Conservation (phyloP, 2,329 filamentous ascomycete species). For the Paracoccidioides lutzii region DNA sequence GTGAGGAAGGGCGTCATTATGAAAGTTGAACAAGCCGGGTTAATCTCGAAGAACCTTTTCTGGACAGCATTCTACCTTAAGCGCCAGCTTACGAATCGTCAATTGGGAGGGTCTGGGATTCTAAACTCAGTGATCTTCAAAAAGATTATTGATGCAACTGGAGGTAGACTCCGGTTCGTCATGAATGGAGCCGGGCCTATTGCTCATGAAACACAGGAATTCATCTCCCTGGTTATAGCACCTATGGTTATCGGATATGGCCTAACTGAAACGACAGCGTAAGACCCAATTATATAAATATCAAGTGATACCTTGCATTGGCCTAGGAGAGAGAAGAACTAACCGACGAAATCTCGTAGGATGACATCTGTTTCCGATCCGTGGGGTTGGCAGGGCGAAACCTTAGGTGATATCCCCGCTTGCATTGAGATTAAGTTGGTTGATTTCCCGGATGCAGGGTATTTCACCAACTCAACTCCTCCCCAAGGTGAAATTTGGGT, state of each 20-base stretch:
- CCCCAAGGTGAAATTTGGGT: constrained; percentile 92
- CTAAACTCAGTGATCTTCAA: constrained; percentile 82
- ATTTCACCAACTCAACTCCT: constrained; percentile 58
- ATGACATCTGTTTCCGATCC: constrained; percentile 50
- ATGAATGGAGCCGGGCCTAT: constrained; percentile 92
- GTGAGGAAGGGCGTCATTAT: constrained; percentile 83
- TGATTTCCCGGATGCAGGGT: constrained; percentile 78
- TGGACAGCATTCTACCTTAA: constrained; percentile 52
- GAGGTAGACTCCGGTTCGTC: constrained; percentile 73
- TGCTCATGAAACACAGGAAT: constrained; percentile 71
- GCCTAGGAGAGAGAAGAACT: background rate
- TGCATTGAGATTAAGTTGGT: constrained; percentile 84
- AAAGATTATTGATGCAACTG: constrained; percentile 79
- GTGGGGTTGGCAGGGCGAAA: constrained; percentile 63
- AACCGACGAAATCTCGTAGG: background rate
- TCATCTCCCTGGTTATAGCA: constrained; percentile 80
- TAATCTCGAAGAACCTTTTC: constrained; percentile 64
- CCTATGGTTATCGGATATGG: constrained; percentile 94
- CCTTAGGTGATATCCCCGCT: constrained; percentile 66
- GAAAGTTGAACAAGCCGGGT: constrained; percentile 59
- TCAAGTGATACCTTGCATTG: background rate
- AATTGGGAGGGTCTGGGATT: constrained; percentile 44
- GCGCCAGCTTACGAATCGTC: constrained; percentile 42
- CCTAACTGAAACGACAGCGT: constrained; percentile 77
- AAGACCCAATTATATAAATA: constrained; percentile 25